A percentile compares a stretch with the other conserved stretches of the same genome.
These are phyloP conservation scores for Coniosporium tulheliwenetii DNA, from an alignment of 2,329 filamentous ascomycete genomes.

Conservation along the genomic window DNA sequence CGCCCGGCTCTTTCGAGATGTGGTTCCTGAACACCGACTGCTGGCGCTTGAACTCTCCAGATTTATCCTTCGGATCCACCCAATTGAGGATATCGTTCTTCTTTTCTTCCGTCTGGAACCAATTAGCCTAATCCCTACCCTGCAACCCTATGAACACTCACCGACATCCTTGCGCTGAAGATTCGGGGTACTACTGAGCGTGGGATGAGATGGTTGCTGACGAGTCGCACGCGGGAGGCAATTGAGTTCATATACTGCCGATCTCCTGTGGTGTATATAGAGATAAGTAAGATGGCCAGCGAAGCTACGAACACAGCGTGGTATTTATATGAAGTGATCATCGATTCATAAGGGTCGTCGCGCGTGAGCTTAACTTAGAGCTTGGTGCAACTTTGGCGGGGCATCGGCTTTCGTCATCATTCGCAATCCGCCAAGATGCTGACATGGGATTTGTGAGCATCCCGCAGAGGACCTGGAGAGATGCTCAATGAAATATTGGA, in stretches of 20 bases:
- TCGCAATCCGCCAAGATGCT: too few relatives aligned
- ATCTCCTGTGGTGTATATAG: neutral
- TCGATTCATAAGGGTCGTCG: too few relatives aligned
- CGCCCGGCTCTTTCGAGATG: constrained; percentile 56
- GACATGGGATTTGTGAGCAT: too few relatives aligned
- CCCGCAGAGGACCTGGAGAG: too few relatives aligned
- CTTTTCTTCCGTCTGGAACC: constrained; percentile 1
- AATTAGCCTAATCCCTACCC: neutral
- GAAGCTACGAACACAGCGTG: too few relatives aligned
- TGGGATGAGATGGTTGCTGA: constrained; percentile 6
- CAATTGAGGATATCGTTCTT: constrained; percentile 54
- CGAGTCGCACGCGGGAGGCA: constrained; percentile 6
- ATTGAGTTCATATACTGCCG: constrained; percentile 10
- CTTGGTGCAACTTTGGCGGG: too few relatives aligned
- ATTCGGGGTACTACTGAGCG: constrained; percentile 3
- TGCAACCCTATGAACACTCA: neutral
- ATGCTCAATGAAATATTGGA: too few relatives aligned
- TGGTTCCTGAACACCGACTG: constrained; percentile 66
- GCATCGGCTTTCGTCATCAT: too few relatives aligned
- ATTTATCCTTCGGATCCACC: constrained; percentile 62
- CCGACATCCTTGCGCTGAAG: constrained; percentile 8
- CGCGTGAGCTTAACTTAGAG: too few relatives aligned
- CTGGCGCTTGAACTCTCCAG: constrained; percentile 87
- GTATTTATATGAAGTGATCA: too few relatives aligned
- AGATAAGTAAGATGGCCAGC: too few relatives aligned